Evolutionary conservation across 495 filamentous ascomycete genomes (phyloP).

Genomic region (Cercophora sp.): DNA sequence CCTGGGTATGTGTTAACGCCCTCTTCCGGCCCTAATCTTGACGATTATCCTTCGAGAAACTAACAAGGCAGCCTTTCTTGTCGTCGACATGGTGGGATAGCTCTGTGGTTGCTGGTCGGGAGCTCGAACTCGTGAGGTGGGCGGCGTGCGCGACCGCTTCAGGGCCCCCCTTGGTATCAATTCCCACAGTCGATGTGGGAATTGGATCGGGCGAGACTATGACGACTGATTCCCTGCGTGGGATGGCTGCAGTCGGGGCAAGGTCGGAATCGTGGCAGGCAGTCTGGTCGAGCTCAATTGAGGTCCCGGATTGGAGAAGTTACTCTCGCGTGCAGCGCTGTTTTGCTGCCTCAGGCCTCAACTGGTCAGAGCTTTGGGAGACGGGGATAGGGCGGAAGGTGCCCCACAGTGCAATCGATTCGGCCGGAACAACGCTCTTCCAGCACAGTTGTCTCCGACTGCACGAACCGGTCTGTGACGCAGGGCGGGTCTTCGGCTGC

Average conservation of each 20-base stretch:
- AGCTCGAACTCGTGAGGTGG: not conserved
- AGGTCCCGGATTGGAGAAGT: slow-evolving; percentile 10
- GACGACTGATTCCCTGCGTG: not conserved
- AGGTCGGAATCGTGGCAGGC: not conserved
- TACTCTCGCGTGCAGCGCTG: not conserved
- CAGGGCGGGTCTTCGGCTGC: not conserved
- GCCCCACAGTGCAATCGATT: no score
- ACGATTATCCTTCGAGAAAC: no score
- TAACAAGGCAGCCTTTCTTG: slow-evolving; percentile 44
- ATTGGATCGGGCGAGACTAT: not conserved
- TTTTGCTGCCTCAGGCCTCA: slow-evolving; percentile 10
- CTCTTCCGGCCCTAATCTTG: not conserved
- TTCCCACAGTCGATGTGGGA: not conserved
- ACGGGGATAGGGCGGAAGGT: no score
- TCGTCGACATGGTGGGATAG: slow-evolving; percentile 41
- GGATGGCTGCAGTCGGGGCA: slow-evolving; percentile 1
- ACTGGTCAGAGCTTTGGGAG: not conserved
- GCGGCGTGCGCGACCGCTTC: not conserved
- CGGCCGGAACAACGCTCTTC: not conserved
- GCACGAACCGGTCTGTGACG: not conserved
- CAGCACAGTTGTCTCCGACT: not conserved
- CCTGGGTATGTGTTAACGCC: slow-evolving; percentile 43
- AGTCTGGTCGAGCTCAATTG: slow-evolving; percentile 9
- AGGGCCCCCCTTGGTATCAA: not conserved
- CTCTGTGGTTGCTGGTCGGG: not conserved